Conservation (phyloP, 1,284 basidiomycete species). For the Heterobasidion annosum region DNA sequence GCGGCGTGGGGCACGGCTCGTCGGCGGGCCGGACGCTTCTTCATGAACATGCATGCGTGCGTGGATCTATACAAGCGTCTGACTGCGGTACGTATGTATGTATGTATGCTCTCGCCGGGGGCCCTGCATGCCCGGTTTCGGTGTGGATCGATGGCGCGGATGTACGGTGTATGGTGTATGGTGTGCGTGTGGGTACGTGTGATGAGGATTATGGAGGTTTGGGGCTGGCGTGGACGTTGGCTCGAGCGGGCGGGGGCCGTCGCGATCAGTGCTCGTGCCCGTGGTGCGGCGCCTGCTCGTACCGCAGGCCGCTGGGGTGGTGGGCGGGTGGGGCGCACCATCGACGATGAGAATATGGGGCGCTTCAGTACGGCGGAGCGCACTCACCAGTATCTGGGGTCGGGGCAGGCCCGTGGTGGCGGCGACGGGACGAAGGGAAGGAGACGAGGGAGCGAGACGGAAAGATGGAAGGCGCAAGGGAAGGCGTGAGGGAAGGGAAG, state of each 20-base stretch:
- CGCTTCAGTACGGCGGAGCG: too few species aligned
- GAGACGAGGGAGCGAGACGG: slow-evolving; percentile 5
- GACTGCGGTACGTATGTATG: too few species aligned
- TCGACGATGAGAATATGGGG: slow-evolving; percentile 6
- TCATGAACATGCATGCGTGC: not conserved
- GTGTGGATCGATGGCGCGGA: too few species aligned
- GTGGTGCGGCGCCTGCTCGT: slow-evolving; percentile 54
- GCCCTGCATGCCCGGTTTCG: too few species aligned
- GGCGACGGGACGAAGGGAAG: not conserved
- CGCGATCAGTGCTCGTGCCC: slow-evolving; percentile 30
- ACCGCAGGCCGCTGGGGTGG: slow-evolving; percentile 67
- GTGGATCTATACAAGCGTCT: not conserved
- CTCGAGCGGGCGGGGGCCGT: not conserved
- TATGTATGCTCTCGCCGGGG: too few species aligned
- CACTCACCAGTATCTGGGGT: slow-evolving; percentile 73
- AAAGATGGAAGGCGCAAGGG: not conserved
- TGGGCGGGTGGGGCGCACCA: slow-evolving; percentile 7
- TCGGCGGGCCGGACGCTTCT: too few species aligned
- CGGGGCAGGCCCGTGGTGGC: too few species aligned
- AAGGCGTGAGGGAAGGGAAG: slow-evolving; percentile 10
- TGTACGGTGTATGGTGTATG: not conserved
- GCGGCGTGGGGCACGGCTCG: too few species aligned
- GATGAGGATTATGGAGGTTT: not conserved
- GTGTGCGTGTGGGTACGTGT: not conserved
- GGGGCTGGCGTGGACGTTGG: too few species aligned